Evolutionary conservation across 768 basidiomycete genomes (phyloP), one percentile per base, ranked within the genome.

Genomic region (Termitomyces sp.): DNA sequence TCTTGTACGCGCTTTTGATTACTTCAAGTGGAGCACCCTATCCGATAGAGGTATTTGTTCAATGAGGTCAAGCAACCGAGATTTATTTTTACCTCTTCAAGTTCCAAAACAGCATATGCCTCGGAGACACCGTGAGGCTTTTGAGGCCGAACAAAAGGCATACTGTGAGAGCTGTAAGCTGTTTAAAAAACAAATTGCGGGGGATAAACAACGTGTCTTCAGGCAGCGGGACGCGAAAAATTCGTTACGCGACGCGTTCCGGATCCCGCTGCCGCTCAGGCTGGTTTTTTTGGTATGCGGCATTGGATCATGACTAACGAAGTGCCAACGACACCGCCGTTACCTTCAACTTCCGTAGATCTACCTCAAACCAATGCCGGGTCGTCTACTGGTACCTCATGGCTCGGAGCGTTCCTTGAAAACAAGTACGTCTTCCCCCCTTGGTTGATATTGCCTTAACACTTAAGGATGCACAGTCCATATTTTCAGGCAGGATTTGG

Each of bases 401-500:
- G 81, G 5, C 49, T 84, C 15, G 67, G 67, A 17, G 66, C 66
- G 46, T 71, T 89, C 37, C 71, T 85, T 29, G 81, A 79, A 60
- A 86, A 89, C 77, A 91, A 91, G 89, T 91, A 71, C 76, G 88
- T 79, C 55, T 60, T 50, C 43, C 15, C 12, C 34, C 61, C 56
- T 49, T 56, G 15, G 2, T 7, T 25, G 15, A 45, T 37, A 29
- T 25, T 57, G 25, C 49, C 12, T n/a, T 60, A 53, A 62, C 57
- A 47, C 36, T 57, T 43, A 66, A 69, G 60, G 63, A 69, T 76
- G 70, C 68, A 70, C 68, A 99, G 97, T 72, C 96, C 94, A 42
- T 96, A 94, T 77, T 98, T 99, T 71, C 93, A 96, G 71, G 97
- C 96, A 52, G 96, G 97, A 32, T 98, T 98, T 69, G 97, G 96